These are phyloP conservation scores for Cardamine chenopodiifolia DNA, from an alignment of 345 rosid genomes.

Conservation along the genomic window DNA sequence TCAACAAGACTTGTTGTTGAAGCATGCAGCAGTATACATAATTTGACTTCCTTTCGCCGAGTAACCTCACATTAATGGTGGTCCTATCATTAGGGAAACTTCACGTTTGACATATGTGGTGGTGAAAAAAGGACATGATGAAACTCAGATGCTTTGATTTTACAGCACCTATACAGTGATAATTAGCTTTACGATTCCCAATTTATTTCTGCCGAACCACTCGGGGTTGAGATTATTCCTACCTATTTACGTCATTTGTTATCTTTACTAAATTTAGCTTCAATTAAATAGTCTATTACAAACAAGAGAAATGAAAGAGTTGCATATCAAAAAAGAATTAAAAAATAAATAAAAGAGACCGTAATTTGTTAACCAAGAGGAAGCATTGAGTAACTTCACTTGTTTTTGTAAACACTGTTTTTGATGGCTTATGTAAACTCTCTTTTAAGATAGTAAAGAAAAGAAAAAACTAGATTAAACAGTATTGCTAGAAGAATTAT, in stretches of 20 bases:
- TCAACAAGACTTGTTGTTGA: conserved; percentile 25
- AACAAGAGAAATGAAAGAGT: too few relatives aligned
- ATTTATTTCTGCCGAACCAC: neutral
- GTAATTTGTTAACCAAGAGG: too few relatives aligned
- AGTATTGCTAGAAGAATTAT: neutral
- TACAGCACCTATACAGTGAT: neutral
- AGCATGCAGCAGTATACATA: conserved; percentile 25
- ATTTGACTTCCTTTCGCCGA: neutral
- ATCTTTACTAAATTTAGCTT: neutral
- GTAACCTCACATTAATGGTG: conserved; percentile 18
- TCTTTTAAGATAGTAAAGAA: neutral
- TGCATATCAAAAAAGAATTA: too few relatives aligned
- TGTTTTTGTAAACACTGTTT: too few relatives aligned
- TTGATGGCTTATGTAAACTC: neutral
- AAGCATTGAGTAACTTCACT: too few relatives aligned
- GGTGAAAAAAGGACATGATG: conserved; percentile 6
- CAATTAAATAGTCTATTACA: neutral
- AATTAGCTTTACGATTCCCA: neutral
- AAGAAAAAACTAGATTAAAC: neutral
- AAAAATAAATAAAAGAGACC: too few relatives aligned
- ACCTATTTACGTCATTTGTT: neutral
- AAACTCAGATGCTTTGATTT: conserved; percentile 18
- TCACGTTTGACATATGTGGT: conserved; percentile 31
- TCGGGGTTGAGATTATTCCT: conserved; percentile 7
- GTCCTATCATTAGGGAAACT: conserved; percentile 25